A percentile compares a stretch with the other conserved stretches of the same genome.
phyloP scores from a whole-genome alignment of 495 filamentous ascomycete genomes.

The Daldinia caldariorum region DNA sequence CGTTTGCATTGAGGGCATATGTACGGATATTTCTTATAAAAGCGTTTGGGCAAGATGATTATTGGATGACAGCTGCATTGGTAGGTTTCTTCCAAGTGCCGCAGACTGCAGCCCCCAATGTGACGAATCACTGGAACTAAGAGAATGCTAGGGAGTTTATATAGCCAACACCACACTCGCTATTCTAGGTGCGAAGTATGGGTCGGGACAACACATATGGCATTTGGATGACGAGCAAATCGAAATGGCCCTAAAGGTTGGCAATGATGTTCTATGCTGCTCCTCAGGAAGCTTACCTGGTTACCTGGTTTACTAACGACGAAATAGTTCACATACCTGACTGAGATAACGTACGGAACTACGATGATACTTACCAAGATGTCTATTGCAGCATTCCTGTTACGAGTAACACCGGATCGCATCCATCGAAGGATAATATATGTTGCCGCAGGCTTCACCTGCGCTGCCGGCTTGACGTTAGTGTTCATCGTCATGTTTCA shows the following conservation, averaged over 20 bases:
- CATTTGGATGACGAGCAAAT: not conserved
- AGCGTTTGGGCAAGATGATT: not conserved
- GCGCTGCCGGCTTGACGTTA: not conserved
- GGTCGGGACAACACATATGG: not conserved
- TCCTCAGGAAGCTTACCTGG: no score
- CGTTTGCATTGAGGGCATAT: conserved; percentile 2
- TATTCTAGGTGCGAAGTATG: not conserved
- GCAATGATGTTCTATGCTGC: no score
- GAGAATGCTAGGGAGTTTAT: not conserved
- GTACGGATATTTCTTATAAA: not conserved
- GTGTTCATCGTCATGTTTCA: conserved; percentile 6
- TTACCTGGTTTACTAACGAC: not conserved
- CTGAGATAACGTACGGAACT: conserved; percentile 1
- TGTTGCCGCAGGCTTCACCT: not conserved
- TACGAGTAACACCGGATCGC: not conserved
- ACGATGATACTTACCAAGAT: conserved; percentile 5
- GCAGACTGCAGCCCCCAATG: no score
- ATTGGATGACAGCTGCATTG: conserved; percentile 5
- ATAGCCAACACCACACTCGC: conserved; percentile 2
- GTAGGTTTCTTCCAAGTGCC: not conserved
- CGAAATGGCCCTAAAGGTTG: not conserved
- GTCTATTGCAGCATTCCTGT: not conserved
- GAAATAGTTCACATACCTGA: not conserved
- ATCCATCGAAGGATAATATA: not conserved
- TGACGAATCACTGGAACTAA: not conserved